Conservation (phyloP, 345 rosid genomes). For the Hevea brasiliensis region DNA sequence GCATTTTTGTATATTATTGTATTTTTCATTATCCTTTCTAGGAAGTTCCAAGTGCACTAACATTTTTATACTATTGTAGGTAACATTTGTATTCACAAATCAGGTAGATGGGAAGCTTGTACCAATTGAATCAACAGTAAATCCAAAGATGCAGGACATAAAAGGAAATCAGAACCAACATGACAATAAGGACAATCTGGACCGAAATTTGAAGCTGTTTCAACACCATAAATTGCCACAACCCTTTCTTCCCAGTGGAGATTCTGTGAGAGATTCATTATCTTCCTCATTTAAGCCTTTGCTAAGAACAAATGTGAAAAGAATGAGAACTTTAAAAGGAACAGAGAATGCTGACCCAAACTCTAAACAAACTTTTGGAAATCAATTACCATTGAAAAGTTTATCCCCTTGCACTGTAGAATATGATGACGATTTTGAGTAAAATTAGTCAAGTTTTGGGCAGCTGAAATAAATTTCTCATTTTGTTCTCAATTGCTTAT, state of each 20-base stretch:
- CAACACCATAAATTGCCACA: slow-evolving; percentile 39
- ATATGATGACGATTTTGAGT: slow-evolving; percentile 54
- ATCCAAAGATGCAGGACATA: slow-evolving; percentile 32
- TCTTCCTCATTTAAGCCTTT: slow-evolving; percentile 33
- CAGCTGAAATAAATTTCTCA: not conserved
- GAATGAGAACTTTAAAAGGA: slow-evolving; percentile 33
- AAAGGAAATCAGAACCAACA: slow-evolving; percentile 21
- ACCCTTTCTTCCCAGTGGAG: slow-evolving; percentile 27
- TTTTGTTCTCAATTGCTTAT: not conserved
- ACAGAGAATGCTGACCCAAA: slow-evolving; percentile 12
- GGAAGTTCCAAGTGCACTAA: not conserved
- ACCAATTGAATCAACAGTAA: slow-evolving; percentile 63
- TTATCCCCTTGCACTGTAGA: slow-evolving; percentile 30
- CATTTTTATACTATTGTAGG: slow-evolving; percentile 45
- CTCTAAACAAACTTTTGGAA: slow-evolving; percentile 24
- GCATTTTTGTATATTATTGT: no score
- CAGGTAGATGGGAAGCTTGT: slow-evolving; percentile 92
- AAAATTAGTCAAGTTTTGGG: slow-evolving; percentile 29
- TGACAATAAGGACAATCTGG: slow-evolving; percentile 31
- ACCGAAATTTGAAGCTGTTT: slow-evolving; percentile 32
- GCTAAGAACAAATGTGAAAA: slow-evolving; percentile 31
- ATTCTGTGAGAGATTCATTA: slow-evolving; percentile 21
- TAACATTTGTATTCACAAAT: slow-evolving; percentile 82
- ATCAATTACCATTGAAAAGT: slow-evolving; percentile 44
- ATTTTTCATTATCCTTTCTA: not conserved